phyloP scores from a whole-genome alignment of 1,284 basidiomycete species.

The Cerrena zonata region DNA sequence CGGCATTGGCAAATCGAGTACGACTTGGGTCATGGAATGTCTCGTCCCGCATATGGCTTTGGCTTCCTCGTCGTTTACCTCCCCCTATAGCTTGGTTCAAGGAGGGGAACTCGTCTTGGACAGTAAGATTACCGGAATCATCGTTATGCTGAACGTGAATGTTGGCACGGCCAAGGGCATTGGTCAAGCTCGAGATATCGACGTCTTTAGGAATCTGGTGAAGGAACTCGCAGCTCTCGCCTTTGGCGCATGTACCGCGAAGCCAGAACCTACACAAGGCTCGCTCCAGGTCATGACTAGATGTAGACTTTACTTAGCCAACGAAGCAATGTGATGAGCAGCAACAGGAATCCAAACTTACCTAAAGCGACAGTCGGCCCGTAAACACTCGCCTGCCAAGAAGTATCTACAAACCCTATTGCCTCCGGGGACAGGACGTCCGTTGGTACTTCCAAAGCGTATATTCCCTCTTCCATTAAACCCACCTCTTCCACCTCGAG shows the following conservation, averaged over 20 bases:
- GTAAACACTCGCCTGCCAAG: constrained; percentile 89
- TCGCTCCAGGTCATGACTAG: constrained; percentile 83
- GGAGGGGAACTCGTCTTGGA: constrained; percentile 85
- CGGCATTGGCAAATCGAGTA: constrained; percentile 78
- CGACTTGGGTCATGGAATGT: constrained; percentile 67
- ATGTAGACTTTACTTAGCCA: constrained; percentile 7
- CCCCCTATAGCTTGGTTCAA: constrained; percentile 46
- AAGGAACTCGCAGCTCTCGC: constrained; percentile 85
- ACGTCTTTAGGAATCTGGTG: constrained; percentile 82
- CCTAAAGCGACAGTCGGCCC: constrained; percentile 97
- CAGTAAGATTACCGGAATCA: constrained; percentile 24
- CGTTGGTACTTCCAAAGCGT: constrained; percentile 39
- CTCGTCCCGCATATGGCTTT: constrained; percentile 36
- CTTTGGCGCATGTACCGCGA: constrained; percentile 90
- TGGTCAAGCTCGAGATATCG: constrained; percentile 60
- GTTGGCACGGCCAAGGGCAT: constrained; percentile 66
- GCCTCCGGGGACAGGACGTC: constrained; percentile 52
- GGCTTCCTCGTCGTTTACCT: constrained; percentile 36
- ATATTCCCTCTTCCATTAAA: constrained; percentile 41
- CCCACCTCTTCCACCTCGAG: constrained; percentile 43
- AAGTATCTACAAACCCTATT: constrained; percentile 92
- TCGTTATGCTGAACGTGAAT: constrained; percentile 42
- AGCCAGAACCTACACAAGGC: constrained; percentile 97
- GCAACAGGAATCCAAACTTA: constrained; percentile 31
- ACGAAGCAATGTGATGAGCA: not conserved